phyloP scores from a whole-genome alignment of 495 filamentous ascomycete genomes.

The Xylaria curta region DNA sequence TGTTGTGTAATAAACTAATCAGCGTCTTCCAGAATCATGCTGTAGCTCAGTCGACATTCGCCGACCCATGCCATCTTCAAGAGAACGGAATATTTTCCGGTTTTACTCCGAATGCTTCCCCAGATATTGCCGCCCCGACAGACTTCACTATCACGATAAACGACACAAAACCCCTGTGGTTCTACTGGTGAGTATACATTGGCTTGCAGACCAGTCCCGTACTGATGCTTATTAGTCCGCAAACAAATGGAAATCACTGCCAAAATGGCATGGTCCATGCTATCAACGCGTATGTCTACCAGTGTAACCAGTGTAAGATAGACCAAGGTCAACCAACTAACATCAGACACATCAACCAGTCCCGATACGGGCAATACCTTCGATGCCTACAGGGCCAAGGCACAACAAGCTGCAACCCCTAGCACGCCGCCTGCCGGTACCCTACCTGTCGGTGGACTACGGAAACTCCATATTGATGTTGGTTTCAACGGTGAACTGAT shows the following conservation, averaged over 20 bases:
- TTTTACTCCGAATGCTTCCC: constrained; percentile 46
- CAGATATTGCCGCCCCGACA: constrained; percentile 43
- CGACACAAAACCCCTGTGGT: constrained; percentile 65
- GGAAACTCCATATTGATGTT: constrained; percentile 45
- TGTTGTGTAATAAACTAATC: background rate
- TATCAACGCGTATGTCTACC: constrained; percentile 45
- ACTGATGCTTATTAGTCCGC: constrained; percentile 34
- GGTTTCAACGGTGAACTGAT: constrained; percentile 41
- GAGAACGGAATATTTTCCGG: constrained; percentile 57
- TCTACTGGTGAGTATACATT: constrained; percentile 55
- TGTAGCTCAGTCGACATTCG: constrained; percentile 64
- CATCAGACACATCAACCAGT: constrained; percentile 31
- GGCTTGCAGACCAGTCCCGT: constrained; percentile 28
- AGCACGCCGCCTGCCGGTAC: constrained; percentile 41
- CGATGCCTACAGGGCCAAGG: constrained; percentile 41
- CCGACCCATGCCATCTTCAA: constrained; percentile 62
- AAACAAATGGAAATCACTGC: constrained; percentile 49
- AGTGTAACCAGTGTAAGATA: background rate
- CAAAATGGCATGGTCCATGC: constrained; percentile 50
- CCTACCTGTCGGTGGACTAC: constrained; percentile 43
- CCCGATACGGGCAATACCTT: constrained; percentile 44
- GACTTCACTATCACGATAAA: constrained; percentile 64
- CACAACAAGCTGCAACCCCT: constrained; percentile 35
- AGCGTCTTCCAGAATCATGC: constrained; percentile 57
- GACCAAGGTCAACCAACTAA: constrained; percentile 23